phyloP scores from a whole-genome alignment of 345 rosid genomes.

The Limnanthes douglasii region DNA sequence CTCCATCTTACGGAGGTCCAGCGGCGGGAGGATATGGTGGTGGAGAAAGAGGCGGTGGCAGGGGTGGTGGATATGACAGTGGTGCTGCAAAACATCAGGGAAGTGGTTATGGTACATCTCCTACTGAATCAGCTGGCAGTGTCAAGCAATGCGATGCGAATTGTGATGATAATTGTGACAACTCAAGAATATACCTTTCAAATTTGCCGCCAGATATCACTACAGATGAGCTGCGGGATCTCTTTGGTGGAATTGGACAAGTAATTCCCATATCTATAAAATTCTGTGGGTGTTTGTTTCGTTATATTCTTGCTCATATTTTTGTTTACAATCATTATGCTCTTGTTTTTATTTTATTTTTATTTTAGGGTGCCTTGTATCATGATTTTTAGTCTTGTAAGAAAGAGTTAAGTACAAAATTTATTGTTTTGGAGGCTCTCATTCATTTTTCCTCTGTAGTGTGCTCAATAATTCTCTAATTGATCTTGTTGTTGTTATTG shows the following conservation, averaged over 20 bases:
- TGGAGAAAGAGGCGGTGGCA: constrained; percentile 26
- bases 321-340: too few species aligned
- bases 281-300: too few species aligned
- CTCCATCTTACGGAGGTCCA: constrained; percentile 72
- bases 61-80: constrained; percentile 36
- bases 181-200: constrained; percentile 87
- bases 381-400: too few species aligned
- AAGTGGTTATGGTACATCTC: constrained; percentile 25
- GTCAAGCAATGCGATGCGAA: constrained; percentile 80
- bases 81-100: constrained; percentile 48
- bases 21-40: constrained; percentile 49
- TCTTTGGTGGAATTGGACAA: constrained; percentile 97
- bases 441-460: neutral
- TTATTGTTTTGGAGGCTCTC: too few species aligned
- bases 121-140: constrained; percentile 28
- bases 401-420: too few species aligned
- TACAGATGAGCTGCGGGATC: constrained; percentile 66
- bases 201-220: constrained; percentile 95
- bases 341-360: too few species aligned
- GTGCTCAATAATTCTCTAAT: constrained; percentile 8
- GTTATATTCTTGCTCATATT: too few species aligned
- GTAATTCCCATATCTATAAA: too few species aligned
- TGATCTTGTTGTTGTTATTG: constrained; percentile 3
- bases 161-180: constrained; percentile 82
- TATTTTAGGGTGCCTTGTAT: too few species aligned